Percentiles rank a stretch among this genome's conserved stretches.
Conservation (phyloP, 371 early-diverging fungal genomes). For the Amoeboaphelidium protococcarum region DNA sequence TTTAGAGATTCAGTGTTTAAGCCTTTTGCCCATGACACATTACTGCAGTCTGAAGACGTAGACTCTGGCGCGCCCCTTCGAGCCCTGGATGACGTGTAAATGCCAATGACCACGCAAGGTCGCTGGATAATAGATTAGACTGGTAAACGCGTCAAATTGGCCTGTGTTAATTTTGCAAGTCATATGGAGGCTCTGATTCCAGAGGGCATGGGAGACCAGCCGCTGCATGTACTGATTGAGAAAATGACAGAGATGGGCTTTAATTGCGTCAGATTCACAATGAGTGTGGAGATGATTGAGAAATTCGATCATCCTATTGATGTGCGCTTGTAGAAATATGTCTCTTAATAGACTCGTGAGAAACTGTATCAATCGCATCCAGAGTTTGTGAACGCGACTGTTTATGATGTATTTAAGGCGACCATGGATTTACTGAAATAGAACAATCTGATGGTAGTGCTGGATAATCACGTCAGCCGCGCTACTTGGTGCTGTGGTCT, state of each 20-base stretch:
- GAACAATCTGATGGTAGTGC: neutral
- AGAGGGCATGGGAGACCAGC: neutral
- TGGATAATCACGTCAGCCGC: neutral
- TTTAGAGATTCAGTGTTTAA: no score
- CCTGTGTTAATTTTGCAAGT: neutral
- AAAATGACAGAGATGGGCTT: neutral
- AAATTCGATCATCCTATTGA: neutral
- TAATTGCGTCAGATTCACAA: neutral
- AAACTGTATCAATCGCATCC: neutral
- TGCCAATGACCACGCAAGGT: neutral
- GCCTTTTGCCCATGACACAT: no score
- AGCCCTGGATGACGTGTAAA: neutral
- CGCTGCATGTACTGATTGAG: neutral
- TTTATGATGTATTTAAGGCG: neutral
- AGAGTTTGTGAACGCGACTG: neutral
- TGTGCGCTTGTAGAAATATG: neutral
- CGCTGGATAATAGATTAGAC: neutral
- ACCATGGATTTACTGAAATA: neutral
- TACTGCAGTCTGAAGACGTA: no score
- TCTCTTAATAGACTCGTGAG: neutral
- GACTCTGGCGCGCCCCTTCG: no score
- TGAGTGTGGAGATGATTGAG: neutral
- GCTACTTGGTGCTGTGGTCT: neutral
- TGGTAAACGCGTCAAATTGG: neutral
- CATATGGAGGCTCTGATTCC: neutral